phyloP scores from a whole-genome alignment of 768 basidiomycete genomes.

The Lyophyllum atratum region DNA sequence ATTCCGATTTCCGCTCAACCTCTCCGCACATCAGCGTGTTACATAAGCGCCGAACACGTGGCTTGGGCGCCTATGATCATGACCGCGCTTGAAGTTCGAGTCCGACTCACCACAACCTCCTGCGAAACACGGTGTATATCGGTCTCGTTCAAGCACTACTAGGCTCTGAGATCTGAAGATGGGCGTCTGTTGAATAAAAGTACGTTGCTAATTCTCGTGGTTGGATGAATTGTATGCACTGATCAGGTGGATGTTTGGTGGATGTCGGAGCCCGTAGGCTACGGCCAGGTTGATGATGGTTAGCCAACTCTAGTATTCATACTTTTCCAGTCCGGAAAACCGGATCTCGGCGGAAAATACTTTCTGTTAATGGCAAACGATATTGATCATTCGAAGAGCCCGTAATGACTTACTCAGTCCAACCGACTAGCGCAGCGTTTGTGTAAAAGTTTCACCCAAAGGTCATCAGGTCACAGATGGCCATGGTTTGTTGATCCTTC shows the following conservation, averaged over 20 bases:
- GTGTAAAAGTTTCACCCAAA: too few relatives aligned
- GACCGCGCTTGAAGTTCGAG: not conserved
- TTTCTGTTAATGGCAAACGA: not conserved
- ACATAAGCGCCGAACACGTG: not conserved
- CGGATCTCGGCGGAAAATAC: not conserved
- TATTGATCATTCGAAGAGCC: not conserved
- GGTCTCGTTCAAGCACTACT: not conserved
- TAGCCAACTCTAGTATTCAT: too few relatives aligned
- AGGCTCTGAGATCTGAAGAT: not conserved
- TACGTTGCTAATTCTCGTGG: not conserved
- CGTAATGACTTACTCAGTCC: too few relatives aligned
- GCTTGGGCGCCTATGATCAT: not conserved
- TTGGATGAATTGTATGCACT: not conserved
- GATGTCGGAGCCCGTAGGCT: too few relatives aligned
- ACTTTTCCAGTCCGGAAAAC: too few relatives aligned
- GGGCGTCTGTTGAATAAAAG: not conserved
- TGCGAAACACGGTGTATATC: not conserved
- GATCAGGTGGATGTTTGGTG: too few relatives aligned
- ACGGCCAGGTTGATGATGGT: too few relatives aligned
- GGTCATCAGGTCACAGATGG: not conserved
- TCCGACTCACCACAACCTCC: not conserved
- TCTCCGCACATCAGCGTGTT: not conserved
- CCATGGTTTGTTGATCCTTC: not conserved
- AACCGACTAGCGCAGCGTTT: too few relatives aligned
- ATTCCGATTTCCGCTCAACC: too few relatives aligned